Base-by-base conservation (phyloP, 2,329 filamentous ascomycete genomes). In the Coleophoma cylindrospora region DNA sequence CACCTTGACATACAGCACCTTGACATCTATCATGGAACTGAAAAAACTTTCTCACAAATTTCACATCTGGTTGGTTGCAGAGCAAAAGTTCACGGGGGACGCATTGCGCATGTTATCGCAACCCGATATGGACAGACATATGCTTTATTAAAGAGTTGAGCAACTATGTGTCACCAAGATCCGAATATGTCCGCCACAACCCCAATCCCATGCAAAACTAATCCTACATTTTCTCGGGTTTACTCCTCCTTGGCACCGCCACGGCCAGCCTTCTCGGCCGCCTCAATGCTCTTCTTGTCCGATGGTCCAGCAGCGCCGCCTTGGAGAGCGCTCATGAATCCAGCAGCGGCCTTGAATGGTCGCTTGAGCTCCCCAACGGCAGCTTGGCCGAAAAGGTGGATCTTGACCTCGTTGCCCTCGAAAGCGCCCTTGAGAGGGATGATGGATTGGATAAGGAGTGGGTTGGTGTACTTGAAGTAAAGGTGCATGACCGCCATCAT, bases 381-480 rank as follows among this genome's bases (percentile, higher is more conserved):
- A 37, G 92, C 83, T 71, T 94, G 77, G 64, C 91, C 91, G 57
- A 91, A 87, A 57, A 99, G 61, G 74, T 97, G 88, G 66, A 99
- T 92, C 83, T 97, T 96, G 78, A 94, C 82, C 63, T 96, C 77
- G 79, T 96, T 97, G 74, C 86, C 81, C 79, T 99, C 94, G 71
- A 99, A 81, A 43, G 91, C 92, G 68, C 87, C 81, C 86, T 99
- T 99, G 72, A 97, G 79, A 34, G 94, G 94, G 67, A 99, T 94
- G 75, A 99, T 96, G 70, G 88, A 95, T 83, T 99, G 94, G 76
- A 99, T 96, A 65, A 96, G 78, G 47, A 99, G 88, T 40, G 94
- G 94, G 84, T 97, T 99, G 76, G 91, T 97, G 86, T 97, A 99
- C 72, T 96, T 91, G 80, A 99, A 88, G 84, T 97, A 99, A 55